Percentiles rank a stretch among this genome's conserved stretches.
Conservation (phyloP, 164 flowering plant genomes). For the Piper longum region DNA sequence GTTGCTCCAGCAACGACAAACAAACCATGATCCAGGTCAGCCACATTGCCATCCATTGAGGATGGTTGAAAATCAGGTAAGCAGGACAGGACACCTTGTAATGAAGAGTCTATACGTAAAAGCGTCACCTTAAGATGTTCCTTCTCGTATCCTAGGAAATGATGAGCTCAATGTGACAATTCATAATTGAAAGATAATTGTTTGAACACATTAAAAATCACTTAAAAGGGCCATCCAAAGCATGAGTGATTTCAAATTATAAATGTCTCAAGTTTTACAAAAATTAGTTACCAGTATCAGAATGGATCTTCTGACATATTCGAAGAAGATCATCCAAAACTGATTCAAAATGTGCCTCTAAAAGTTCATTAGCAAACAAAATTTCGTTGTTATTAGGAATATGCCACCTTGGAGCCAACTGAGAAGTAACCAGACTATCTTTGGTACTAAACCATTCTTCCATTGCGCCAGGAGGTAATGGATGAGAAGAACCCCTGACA, state of each 20-base stretch:
- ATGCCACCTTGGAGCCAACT: constrained; percentile 68
- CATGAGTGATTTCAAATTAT: too few relatives aligned
- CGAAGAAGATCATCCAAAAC: constrained; percentile 75
- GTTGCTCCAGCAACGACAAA: constrained; percentile 82
- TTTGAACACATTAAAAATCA: neutral
- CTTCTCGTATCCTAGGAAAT: constrained; percentile 62
- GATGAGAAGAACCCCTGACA: constrained; percentile 50
- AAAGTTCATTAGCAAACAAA: constrained; percentile 74
- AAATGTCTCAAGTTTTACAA: neutral
- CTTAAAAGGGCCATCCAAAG: neutral
- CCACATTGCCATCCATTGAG: constrained; percentile 26
- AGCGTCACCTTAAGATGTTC: constrained; percentile 96
- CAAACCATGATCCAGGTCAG: constrained; percentile 20
- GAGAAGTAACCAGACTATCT: constrained; percentile 25
- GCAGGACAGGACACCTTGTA: constrained; percentile 96
- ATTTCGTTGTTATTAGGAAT: constrained; percentile 64
- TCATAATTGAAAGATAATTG: constrained; percentile 1
- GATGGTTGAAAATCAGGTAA: constrained; percentile 85
- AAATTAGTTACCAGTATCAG: constrained; percentile 50
- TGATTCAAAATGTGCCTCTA: constrained; percentile 61
- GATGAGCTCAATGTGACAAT: constrained; percentile 7
- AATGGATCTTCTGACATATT: constrained; percentile 57
- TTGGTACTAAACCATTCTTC: constrained; percentile 91
- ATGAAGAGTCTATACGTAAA: constrained; percentile 71
- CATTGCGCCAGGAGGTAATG: constrained; percentile 41